Base-by-base conservation (phyloP, 140 eudicot genomes). In the Ambrosia hybrid region DNA sequence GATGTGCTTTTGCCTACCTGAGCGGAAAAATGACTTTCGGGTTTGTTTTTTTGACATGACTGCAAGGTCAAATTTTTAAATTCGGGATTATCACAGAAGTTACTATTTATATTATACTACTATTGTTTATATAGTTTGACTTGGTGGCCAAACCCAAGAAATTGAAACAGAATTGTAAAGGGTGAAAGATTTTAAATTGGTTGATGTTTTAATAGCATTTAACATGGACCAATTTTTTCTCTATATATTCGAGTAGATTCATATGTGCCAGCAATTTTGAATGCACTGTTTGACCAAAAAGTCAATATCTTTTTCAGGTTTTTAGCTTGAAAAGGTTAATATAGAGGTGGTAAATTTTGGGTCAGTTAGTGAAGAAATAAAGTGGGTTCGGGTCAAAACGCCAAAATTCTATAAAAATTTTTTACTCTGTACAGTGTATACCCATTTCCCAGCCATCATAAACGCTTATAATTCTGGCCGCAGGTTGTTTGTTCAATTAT, bases 261-360 rank as follows among this genome's bases (percentile, higher is more conserved):
- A 9, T 37, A 46, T 59, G 21, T 60, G 49, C 70, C 57, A 68
- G 59, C 14, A 3, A 69, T 68, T 52, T 17, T 49, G 52, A 51
- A 26, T 76, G 5, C 14, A 52, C 15, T 21, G 59, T 70, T 70
- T 77, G 81, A 77, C 76, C 72, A 70, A 1, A 60, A 77, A 77
- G 76, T 70, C 72, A 77, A 70, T 15, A 70, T 14, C 51, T 52
- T 39, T 59, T 57, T 26, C 26, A 13, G 14, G 51, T 30, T 12
- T 69, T 13, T 45, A 9, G 68, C 64, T 72, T 51, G 45, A 48
- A 48, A 39, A 57, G 43, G 15, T 61, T 26, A 2, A 26, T 26
- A 57, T 57, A 9, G 13, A 55, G 60, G 60, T 55, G 63, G 39
- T 9, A 48, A 48, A 48, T 21, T 48, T 48, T 48, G 53, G 11